phyloP scores from a whole-genome alignment of 306 rosid genomes.

The Fragaria iinumae region DNA sequence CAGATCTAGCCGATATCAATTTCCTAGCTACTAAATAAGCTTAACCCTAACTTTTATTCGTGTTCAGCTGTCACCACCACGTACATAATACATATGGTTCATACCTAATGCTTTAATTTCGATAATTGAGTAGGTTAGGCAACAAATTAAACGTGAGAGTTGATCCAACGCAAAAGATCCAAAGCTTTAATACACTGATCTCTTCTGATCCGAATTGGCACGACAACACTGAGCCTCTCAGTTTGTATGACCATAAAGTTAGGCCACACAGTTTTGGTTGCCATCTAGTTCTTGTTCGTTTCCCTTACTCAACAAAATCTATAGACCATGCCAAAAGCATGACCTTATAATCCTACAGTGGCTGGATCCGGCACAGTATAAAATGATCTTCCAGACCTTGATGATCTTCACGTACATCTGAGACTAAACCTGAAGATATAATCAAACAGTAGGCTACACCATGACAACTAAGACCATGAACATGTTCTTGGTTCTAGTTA shows the following conservation, averaged over 20 bases:
- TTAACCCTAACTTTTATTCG: too few species aligned
- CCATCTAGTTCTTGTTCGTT: not conserved
- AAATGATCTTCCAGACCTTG: not conserved
- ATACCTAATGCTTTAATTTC: not conserved
- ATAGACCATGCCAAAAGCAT: not conserved
- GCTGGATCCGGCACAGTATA: not conserved
- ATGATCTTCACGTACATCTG: not conserved
- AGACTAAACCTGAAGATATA: not conserved
- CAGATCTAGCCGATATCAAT: too few species aligned
- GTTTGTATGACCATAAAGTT: not conserved
- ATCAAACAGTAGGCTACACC: not conserved
- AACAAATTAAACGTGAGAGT: not conserved
- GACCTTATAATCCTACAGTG: not conserved
- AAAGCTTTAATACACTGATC: not conserved
- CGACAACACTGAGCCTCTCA: not conserved
- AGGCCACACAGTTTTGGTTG: not conserved
- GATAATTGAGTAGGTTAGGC: not conserved
- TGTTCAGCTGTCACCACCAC: not conserved
- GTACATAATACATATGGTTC: not conserved
- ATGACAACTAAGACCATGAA: constrained; percentile 25
- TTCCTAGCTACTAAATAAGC: too few species aligned
- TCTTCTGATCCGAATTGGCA: not conserved
- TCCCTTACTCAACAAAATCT: not conserved
- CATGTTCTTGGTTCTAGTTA: constrained; percentile 4
- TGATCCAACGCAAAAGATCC: not conserved